Base-by-base conservation (phyloP, 495 filamentous ascomycete species). In the Daldinia bambusicola region DNA sequence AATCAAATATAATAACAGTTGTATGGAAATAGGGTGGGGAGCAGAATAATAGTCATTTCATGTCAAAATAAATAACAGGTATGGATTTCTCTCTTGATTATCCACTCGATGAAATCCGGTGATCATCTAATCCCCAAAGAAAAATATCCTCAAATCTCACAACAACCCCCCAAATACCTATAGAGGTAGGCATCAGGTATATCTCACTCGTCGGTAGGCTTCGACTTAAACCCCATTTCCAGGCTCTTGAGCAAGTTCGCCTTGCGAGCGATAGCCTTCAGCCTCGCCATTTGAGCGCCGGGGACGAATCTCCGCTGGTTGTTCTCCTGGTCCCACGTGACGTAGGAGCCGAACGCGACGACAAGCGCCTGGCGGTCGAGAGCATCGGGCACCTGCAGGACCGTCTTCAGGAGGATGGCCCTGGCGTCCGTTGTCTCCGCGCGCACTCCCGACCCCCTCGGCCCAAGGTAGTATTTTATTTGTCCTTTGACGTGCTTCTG, bases 381-480 rank as follows among this genome's bases (percentile, higher is more conserved):
- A 14, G 38, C 12, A 2, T 53, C 20, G 2, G 69, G 63, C 14
- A 58, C 36, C 20, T 62, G 50, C n/a, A 72, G 18, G 20, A 72
- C 55, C 13, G 63, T 58, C 55, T 67, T 72, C 14, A 72, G 45
- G 0, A 72, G 63, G 20, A 38, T 34, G 9, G 10, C 26, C 5
- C 40, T 57, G 2, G 20, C 4, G n/a, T 7, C 12, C 22, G 2
- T 12, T 22, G 13, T 6, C 3, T 26, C 2, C 43, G 38, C n/a
- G 36, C 55, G 13, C 9, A 4, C 0, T 4, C 0, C 26, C 26
- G 1, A 36, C 31, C 26, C 41, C 20, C 16, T 9, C 7, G 45
- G 45, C 16, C 48, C 37, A 6, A 72, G 14, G 63, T 67, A 67
- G 8, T 20, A 66, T 53, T 53, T 63, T 31, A 72, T 40, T 16